Conservation (phyloP, 2,329 filamentous ascomycete species). For the Fusarium pininemorale region DNA sequence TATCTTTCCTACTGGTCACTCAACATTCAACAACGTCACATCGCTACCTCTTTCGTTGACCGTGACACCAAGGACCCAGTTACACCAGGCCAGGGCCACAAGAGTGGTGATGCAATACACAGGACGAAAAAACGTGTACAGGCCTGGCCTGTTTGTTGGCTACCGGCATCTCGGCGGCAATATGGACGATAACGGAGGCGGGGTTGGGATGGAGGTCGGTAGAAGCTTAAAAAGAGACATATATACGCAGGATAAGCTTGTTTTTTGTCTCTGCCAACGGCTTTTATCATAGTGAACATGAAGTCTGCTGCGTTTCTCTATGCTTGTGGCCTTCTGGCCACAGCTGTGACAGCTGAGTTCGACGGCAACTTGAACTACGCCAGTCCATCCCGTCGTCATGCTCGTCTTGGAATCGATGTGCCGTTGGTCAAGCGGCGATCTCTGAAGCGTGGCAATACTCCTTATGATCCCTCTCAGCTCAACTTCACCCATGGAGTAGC, state of each 20-base stretch:
- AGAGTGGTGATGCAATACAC: conserved; percentile 15
- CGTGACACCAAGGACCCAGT: conserved; percentile 5
- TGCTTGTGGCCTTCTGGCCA: conserved; percentile 6
- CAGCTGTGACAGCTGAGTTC: conserved; percentile 13
- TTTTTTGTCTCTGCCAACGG: background rate
- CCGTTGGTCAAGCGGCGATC: conserved; percentile 40
- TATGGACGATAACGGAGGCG: background rate
- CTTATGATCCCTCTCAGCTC: conserved; percentile 46
- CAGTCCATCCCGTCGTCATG: conserved; percentile 72
- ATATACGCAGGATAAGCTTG: background rate
- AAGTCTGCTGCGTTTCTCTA: background rate
- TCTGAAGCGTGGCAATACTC: conserved; percentile 12
- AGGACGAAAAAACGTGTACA: conserved; percentile 26
- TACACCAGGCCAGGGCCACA: background rate
- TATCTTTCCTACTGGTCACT: conserved; percentile 7
- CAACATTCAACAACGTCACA: background rate
- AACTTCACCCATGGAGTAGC: conserved; percentile 72
- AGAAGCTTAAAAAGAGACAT: conserved; percentile 9
- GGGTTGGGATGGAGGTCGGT: background rate
- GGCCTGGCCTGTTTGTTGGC: conserved; percentile 13
- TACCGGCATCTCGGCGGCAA: background rate
- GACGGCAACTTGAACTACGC: conserved; percentile 71
- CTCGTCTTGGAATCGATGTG: conserved; percentile 71
- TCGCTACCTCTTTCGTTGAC: conserved; percentile 19
- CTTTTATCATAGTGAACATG: conserved; percentile 3